Base-by-base conservation (phyloP, 23 red algal species). In the Gracilaria domingensis region DNA sequence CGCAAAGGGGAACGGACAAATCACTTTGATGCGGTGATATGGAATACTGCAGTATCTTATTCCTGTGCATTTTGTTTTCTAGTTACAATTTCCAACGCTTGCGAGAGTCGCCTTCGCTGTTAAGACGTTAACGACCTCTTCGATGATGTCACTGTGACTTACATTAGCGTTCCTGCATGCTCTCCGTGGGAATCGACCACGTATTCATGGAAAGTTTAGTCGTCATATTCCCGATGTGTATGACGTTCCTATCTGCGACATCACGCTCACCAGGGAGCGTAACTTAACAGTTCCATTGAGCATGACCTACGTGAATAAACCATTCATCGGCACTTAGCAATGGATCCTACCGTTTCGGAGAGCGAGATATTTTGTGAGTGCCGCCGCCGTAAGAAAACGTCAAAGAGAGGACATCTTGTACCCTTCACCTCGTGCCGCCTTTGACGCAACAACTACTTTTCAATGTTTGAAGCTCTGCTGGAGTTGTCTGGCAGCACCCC, bases 1-100 rank as follows among this genome's bases (percentile, higher is more conserved):
- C 59, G 26, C 26, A 62, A 62, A 62, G 59, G 29, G 59, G 59
- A 62, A 62, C 59, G 59, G 59, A 25, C 59, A 62, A 62, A 24
- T 62, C 59, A 62, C 59, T 62, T 26, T 30, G 3, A 8, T 29
- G 4, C 0, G 8, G 59, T 11, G 59, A 62, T n/a, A 18, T 55
- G 51, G 51, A 18, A 55, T 45, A 18, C n/a, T n/a, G n/a, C n/a
- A n/a, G n/a, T n/a, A n/a, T n/a, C n/a, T n/a, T n/a, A n/a, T n/a
- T n/a, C n/a, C n/a, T n/a, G n/a, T n/a, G n/a, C n/a, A n/a, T n/a
- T n/a, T n/a, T 62, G 26, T 62, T 29, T 62, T 18, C 24, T 0
- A 55, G 51, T 14, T 55, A 55, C 11, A 1, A 20, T 55, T 55
- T 45, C 42, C 42, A 45, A 7, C 42, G 42, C 42, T 45, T 45